A percentile compares a stretch with the other conserved stretches of the same genome.
Conservation (phyloP, 2,329 filamentous ascomycete genomes). For the Neofusicoccum parvum region DNA sequence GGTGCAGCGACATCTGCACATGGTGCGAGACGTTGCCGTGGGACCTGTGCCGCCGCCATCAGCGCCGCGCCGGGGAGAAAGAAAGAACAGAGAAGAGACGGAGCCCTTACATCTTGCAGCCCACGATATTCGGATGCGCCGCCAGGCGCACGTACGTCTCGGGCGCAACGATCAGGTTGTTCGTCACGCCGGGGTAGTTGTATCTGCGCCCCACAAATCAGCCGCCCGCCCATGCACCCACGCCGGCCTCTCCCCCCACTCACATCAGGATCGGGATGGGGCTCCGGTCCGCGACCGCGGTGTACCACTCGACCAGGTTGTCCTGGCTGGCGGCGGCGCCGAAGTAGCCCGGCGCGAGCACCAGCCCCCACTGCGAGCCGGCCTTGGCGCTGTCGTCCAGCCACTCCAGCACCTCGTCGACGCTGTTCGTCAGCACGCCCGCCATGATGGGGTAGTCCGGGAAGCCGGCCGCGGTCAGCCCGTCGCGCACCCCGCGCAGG, state of each 20-base stretch:
- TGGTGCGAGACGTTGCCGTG: constrained; percentile 63
- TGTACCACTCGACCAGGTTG: constrained; percentile 50
- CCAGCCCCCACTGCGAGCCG: constrained; percentile 60
- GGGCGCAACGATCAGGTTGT: constrained; percentile 59
- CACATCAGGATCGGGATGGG: constrained; percentile 60
- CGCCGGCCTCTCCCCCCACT: constrained; percentile 26
- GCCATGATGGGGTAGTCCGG: constrained; percentile 59
- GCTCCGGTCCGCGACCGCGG: constrained; percentile 57
- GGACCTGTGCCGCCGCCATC: constrained; percentile 37
- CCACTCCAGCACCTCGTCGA: constrained; percentile 59
- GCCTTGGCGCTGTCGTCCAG: constrained; percentile 54
- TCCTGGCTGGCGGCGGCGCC: constrained; percentile 14
- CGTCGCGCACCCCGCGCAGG: constrained; percentile 52
- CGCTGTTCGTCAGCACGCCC: constrained; percentile 59
- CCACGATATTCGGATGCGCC: constrained; percentile 63
- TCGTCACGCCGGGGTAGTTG: constrained; percentile 65
- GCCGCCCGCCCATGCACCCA: too few relatives aligned
- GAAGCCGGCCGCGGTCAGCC: constrained; percentile 55
- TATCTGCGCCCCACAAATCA: constrained; percentile 42
- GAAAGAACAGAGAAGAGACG: too few relatives aligned
- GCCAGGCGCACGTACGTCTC: constrained; percentile 58
- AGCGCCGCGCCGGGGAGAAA: not conserved
- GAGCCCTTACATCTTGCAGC: constrained; percentile 58
- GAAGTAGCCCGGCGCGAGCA: constrained; percentile 45
- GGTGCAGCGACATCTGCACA: constrained; percentile 57